A percentile compares a stretch with the other conserved stretches of the same genome.
Evolutionary conservation across 2,329 filamentous ascomycete genomes (phyloP).

Genomic region (Xylaria sp.): DNA sequence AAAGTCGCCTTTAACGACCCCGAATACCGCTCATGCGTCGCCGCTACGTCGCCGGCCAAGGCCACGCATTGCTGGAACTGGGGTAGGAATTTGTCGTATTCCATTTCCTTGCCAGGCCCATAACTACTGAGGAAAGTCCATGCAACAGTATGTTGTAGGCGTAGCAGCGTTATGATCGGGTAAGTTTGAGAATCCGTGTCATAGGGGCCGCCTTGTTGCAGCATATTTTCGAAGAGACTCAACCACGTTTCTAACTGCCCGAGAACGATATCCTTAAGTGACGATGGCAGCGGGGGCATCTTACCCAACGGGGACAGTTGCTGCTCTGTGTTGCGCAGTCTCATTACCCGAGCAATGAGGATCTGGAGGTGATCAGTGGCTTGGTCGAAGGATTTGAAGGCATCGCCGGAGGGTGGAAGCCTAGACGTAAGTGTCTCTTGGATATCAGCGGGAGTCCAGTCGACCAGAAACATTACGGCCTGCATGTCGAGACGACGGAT

Average conservation of each 20-base stretch:
- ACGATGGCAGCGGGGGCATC: slow-evolving; percentile 13
- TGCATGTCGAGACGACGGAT: slow-evolving; percentile 47
- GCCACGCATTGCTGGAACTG: slow-evolving; percentile 39
- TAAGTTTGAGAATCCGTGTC: slow-evolving; percentile 19
- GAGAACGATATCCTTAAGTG: slow-evolving; percentile 26
- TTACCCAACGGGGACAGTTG: slow-evolving; percentile 24
- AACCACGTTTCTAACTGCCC: slow-evolving; percentile 38
- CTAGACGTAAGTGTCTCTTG: slow-evolving; percentile 30
- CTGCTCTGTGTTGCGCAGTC: slow-evolving; percentile 35
- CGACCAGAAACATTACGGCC: slow-evolving; percentile 42
- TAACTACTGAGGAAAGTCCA: slow-evolving; percentile 36
- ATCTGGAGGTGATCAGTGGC: slow-evolving; percentile 42
- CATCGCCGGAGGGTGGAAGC: slow-evolving; percentile 20
- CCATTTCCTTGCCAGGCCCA: slow-evolving; percentile 39
- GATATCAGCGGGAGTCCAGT: slow-evolving; percentile 42
- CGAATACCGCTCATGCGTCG: slow-evolving; percentile 33
- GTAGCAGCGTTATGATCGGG: slow-evolving; percentile 38
- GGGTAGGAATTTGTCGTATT: slow-evolving; percentile 39
- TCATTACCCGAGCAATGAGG: slow-evolving; percentile 42
- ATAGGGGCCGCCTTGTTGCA: slow-evolving; percentile 26
- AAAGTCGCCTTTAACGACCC: slow-evolving; percentile 38
- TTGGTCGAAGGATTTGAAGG: slow-evolving; percentile 41
- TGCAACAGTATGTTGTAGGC: slow-evolving; percentile 40
- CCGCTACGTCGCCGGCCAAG: slow-evolving; percentile 33
- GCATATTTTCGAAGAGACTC: slow-evolving; percentile 36